Evolutionary conservation across 2,329 filamentous ascomycete genomes (phyloP).

Genomic region (Fragosphaeria purpurea): DNA sequence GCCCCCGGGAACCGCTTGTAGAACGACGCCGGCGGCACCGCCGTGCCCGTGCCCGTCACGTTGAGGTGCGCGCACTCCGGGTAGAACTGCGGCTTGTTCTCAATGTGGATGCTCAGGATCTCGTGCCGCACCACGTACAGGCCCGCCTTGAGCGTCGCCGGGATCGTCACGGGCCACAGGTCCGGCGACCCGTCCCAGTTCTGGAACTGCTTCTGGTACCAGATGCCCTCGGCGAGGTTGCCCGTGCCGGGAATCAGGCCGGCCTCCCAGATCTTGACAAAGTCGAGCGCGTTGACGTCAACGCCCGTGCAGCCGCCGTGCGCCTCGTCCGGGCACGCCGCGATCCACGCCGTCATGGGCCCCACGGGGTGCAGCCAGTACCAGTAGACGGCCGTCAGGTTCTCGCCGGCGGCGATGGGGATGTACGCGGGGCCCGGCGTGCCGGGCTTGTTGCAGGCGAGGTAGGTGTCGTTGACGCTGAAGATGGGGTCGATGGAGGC

Average conservation of each 20-base stretch:
- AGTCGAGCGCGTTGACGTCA: slow-evolving; percentile 22
- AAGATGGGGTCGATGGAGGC: slow-evolving; percentile 29
- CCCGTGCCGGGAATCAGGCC: slow-evolving; percentile 22
- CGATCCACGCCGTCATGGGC: slow-evolving; percentile 30
- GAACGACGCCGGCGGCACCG: slow-evolving; percentile 19
- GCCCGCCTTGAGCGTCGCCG: slow-evolving; percentile 32
- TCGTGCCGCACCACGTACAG: slow-evolving; percentile 44
- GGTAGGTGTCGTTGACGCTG: slow-evolving; percentile 19
- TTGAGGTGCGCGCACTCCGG: slow-evolving; percentile 30
- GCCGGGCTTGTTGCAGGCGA: slow-evolving; percentile 29
- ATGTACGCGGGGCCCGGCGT: slow-evolving; percentile 26
- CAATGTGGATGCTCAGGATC: slow-evolving; percentile 40
- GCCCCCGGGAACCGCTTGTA: slow-evolving; percentile 26
- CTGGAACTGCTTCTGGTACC: slow-evolving; percentile 30
- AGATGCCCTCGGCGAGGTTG: slow-evolving; percentile 24
- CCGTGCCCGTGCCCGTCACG: slow-evolving; percentile 20
- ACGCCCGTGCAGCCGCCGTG: slow-evolving; percentile 18
- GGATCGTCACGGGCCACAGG: slow-evolving; percentile 36
- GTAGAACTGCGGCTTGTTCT: slow-evolving; percentile 35
- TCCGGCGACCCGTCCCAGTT: slow-evolving; percentile 27
- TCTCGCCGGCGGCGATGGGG: slow-evolving; percentile 25
- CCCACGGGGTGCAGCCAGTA: slow-evolving; percentile 32
- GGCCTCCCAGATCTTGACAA: slow-evolving; percentile 34
- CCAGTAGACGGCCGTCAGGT: slow-evolving; percentile 30
- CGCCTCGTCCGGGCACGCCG: slow-evolving; percentile 18